A percentile compares a stretch with the other conserved stretches of the same genome.
Conservation (phyloP, 768 basidiomycete genomes). For the Tricholoma sp. region DNA sequence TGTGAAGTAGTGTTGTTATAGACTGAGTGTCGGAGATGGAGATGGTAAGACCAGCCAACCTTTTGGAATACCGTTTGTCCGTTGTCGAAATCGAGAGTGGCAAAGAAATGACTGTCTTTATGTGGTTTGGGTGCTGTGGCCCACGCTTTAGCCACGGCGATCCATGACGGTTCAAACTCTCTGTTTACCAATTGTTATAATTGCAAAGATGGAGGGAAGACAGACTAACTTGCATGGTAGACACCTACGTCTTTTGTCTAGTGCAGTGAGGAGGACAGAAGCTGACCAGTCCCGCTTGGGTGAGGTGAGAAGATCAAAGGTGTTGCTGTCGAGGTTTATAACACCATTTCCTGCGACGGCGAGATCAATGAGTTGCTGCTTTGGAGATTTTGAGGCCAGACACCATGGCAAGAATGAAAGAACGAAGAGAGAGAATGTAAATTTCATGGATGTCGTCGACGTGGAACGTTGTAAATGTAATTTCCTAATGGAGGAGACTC, state of each 20-base stretch:
- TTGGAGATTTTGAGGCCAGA: conserved; percentile 27
- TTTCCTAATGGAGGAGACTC: conserved; percentile 16
- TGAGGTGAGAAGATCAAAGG: conserved; percentile 73
- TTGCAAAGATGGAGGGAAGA: background rate
- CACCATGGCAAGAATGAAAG: conserved; percentile 27
- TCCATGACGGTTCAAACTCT: conserved; percentile 81
- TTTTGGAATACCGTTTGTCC: conserved; percentile 74
- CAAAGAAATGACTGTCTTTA: conserved; percentile 90
- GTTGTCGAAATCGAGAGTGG: conserved; percentile 81
- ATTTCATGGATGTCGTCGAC: conserved; percentile 22
- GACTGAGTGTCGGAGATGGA: background rate
- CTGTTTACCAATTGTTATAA: conserved; percentile 32
- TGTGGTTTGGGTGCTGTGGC: conserved; percentile 47
- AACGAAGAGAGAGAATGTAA: conserved; percentile 23
- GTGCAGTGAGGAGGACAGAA: conserved; percentile 84
- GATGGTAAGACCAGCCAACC: conserved; percentile 34
- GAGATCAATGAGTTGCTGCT: conserved; percentile 61
- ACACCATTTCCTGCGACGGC: conserved; percentile 72
- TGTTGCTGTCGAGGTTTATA: conserved; percentile 70
- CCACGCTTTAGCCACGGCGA: conserved; percentile 85
- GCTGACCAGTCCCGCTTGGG: conserved; percentile 83
- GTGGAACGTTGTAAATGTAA: conserved; percentile 13
- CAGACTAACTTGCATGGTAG: conserved; percentile 81
- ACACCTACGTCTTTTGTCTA: conserved; percentile 78
- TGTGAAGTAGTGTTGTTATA: conserved; percentile 23